Evolutionary conservation across 2,329 filamentous ascomycete species (phyloP).

Genomic region (Coniochaeta sp.): DNA sequence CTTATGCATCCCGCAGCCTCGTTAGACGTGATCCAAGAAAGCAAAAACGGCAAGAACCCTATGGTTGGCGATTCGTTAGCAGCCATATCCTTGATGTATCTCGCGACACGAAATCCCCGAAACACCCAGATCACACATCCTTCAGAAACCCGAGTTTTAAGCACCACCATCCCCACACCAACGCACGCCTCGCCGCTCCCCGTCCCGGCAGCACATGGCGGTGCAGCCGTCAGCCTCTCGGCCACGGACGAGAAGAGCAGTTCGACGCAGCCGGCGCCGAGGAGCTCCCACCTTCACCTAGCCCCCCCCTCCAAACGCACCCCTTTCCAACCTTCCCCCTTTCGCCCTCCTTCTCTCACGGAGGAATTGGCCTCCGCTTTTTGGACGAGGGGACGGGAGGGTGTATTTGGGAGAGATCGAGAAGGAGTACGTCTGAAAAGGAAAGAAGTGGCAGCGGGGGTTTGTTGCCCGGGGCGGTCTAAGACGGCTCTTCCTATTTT

Average conservation of each 20-base stretch:
- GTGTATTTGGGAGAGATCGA: no score
- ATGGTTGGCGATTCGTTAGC: background rate
- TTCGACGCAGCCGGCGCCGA: slow-evolving; percentile 6
- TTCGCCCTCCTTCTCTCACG: background rate
- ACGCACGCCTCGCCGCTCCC: slow-evolving; percentile 8
- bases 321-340: background rate
- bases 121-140: background rate
- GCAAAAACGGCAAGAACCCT: background rate
- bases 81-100: background rate
- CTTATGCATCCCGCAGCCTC: no score
- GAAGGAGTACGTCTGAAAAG: no score
- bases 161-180: slow-evolving; percentile 27
- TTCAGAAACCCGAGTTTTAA: slow-evolving; percentile 32
- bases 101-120: background rate
- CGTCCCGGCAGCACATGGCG: slow-evolving; percentile 24
- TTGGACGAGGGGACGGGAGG: background rate
- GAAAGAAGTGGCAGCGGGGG: background rate
- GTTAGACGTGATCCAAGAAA: background rate
- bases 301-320: background rate
- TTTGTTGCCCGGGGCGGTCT: slow-evolving; percentile 14
- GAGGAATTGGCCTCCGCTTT: background rate
- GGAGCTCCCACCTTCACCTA: background rate
- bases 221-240: slow-evolving; percentile 17
- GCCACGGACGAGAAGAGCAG: slow-evolving; percentile 6
- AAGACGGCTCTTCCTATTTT: slow-evolving; percentile 35